Conservation (phyloP, 768 basidiomycete genomes). For the Tricholoma terreum region DNA sequence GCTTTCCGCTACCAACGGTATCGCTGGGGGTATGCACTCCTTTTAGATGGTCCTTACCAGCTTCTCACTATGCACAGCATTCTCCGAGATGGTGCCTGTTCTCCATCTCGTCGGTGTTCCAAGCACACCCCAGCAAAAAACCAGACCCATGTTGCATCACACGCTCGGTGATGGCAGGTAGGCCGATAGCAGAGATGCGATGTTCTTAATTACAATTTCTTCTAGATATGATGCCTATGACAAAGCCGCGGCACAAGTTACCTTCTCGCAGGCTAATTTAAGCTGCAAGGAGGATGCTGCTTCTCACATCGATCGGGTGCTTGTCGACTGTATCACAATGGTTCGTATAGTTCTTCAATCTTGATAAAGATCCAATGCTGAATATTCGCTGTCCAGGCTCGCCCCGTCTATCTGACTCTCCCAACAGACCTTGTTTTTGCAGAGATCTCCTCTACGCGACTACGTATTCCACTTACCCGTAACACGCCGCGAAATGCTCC, state of each 20-base stretch:
- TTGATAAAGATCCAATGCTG: background rate
- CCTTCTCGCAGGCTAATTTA: slow-evolving; percentile 63
- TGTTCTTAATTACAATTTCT: background rate
- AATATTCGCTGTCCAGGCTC: slow-evolving; percentile 42
- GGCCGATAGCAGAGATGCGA: background rate
- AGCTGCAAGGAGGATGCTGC: slow-evolving; percentile 52
- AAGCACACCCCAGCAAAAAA: slow-evolving; percentile 67
- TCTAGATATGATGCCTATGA: slow-evolving; percentile 75
- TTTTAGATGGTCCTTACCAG: background rate
- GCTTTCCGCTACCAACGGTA: slow-evolving; percentile 80
- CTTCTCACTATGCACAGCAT: slow-evolving; percentile 38
- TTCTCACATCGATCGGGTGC: slow-evolving; percentile 72
- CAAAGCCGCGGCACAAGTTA: slow-evolving; percentile 73
- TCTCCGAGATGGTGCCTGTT: slow-evolving; percentile 87
- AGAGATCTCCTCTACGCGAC: slow-evolving; percentile 61
- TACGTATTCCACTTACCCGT: slow-evolving; percentile 56
- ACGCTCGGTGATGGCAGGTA: slow-evolving; percentile 83
- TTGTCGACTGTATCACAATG: slow-evolving; percentile 62
- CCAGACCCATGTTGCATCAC: slow-evolving; percentile 78
- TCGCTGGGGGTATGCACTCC: slow-evolving; percentile 59
- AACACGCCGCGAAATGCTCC: slow-evolving; percentile 51
- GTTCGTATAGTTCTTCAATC: slow-evolving; percentile 31
- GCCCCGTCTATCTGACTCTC: slow-evolving; percentile 84
- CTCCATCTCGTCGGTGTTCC: slow-evolving; percentile 87
- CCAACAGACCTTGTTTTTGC: slow-evolving; percentile 79